phyloP scores from a whole-genome alignment of 441 rosid genomes.

The Croton setiger region DNA sequence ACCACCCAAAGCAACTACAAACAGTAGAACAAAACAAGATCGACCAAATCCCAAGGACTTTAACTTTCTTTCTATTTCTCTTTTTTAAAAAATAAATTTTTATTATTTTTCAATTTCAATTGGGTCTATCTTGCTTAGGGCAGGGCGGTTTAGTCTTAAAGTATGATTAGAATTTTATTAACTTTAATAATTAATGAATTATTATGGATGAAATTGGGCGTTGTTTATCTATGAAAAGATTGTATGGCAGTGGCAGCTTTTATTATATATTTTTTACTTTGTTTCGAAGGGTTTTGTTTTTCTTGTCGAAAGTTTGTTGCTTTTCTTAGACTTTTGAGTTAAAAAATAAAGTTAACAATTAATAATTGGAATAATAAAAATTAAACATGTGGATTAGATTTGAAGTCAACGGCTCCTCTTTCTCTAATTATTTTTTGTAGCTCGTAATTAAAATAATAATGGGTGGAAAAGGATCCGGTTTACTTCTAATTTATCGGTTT shows the following conservation, averaged over 20 bases:
- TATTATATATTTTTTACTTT: not conserved
- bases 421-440: not conserved
- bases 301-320: not conserved
- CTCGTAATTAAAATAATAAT: not conserved
- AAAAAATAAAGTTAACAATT: not conserved
- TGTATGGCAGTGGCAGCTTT: not conserved
- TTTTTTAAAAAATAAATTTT: no score
- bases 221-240: no score
- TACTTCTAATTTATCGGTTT: not conserved
- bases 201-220: not conserved
- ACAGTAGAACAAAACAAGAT: conserved; percentile 1
- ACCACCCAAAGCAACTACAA: conserved; percentile 3
- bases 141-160: not conserved
- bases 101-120: not conserved
- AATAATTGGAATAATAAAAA: no score
- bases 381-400: conserved; percentile 6
- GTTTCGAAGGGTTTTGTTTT: not conserved
- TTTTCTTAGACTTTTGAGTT: not conserved
- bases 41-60: conserved; percentile 11
- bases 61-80: not conserved
- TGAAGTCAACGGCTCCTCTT: conserved; percentile 14
- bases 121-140: not conserved
- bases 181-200: conserved; percentile 11
- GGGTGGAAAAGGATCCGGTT: not conserved
- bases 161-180: not conserved